Conservation (phyloP, 106 monocot genomes). For the Acorus gramineus region DNA sequence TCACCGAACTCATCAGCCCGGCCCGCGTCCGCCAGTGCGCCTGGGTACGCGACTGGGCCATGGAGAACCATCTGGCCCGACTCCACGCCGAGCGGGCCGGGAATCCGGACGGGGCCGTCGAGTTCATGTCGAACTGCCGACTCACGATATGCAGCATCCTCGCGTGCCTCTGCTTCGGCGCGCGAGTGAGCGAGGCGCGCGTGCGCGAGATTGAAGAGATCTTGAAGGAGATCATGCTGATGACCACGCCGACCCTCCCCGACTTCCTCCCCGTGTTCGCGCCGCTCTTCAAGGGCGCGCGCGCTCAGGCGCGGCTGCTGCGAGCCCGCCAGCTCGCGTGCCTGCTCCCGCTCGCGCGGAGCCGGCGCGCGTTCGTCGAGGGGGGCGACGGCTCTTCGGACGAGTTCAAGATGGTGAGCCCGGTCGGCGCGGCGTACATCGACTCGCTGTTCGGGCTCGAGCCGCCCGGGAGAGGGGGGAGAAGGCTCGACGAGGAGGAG, state of each 20-base stretch:
- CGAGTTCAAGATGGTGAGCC: constrained; percentile 51
- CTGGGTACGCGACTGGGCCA: constrained; percentile 86
- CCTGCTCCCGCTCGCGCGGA: constrained; percentile 46
- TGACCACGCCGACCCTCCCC: constrained; percentile 51
- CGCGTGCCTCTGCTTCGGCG: constrained; percentile 79
- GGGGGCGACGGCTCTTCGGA: constrained; percentile 13
- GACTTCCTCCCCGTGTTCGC: constrained; percentile 71
- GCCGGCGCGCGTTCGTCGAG: constrained; percentile 42
- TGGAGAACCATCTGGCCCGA: constrained; percentile 40
- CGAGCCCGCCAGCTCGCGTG: constrained; percentile 53
- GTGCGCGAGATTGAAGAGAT: constrained; percentile 57
- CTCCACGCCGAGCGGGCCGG: constrained; percentile 21
- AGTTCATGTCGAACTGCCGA: constrained; percentile 53
- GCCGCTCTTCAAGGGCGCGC: constrained; percentile 51
- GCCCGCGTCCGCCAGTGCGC: constrained; percentile 38
- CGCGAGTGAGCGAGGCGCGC: constrained; percentile 31
- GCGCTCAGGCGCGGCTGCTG: constrained; percentile 31
- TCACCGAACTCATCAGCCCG: constrained; percentile 51
- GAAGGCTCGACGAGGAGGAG: constrained; percentile 67
- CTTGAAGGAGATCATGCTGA: constrained; percentile 77
- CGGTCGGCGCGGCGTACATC: constrained; percentile 68
- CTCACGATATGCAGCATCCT: constrained; percentile 81
- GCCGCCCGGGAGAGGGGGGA: constrained; percentile 20
- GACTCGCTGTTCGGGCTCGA: constrained; percentile 63
- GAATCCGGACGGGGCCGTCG: constrained; percentile 11